phyloP scores from a whole-genome alignment of 2,329 filamentous ascomycete genomes.

The Fonsecaea erecta region DNA sequence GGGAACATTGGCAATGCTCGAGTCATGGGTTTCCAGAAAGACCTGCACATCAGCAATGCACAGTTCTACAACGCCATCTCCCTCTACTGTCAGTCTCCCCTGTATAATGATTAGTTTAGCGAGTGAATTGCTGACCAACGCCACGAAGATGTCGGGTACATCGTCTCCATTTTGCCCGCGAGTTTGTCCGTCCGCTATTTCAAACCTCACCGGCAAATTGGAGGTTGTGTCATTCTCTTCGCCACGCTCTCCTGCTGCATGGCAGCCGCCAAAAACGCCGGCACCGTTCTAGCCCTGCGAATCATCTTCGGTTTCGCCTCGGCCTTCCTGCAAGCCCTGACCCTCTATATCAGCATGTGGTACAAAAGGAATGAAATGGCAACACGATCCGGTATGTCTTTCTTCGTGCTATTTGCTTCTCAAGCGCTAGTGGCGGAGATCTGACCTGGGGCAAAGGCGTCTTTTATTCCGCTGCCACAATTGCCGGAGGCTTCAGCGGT shows the following conservation, averaged over 20 bases:
- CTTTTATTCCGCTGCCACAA: conserved; percentile 62
- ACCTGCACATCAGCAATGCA: conserved; percentile 1
- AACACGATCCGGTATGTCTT: conserved; percentile 16
- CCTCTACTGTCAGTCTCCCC: conserved; percentile 8
- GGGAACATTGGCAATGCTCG: conserved; percentile 13
- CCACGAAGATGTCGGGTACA: conserved; percentile 13
- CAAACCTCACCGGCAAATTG: not conserved
- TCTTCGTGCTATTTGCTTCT: not conserved
- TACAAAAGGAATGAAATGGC: conserved; percentile 24
- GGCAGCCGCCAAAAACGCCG: conserved; percentile 17
- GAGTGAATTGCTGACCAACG: not conserved
- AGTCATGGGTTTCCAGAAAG: conserved; percentile 8
- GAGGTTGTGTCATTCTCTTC: not conserved
- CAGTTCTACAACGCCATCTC: conserved; percentile 13
- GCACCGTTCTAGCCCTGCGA: conserved; percentile 18
- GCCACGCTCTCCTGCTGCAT: conserved; percentile 4
- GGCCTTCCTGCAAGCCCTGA: conserved; percentile 20
- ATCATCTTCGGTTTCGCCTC: conserved; percentile 20
- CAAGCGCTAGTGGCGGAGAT: not conserved
- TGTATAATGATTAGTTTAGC: not conserved
- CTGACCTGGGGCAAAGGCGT: not conserved
- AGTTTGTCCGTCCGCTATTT: conserved; percentile 3
- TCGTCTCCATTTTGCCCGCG: conserved; percentile 6
- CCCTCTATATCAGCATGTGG: conserved; percentile 20
- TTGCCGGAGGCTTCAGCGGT: conserved; percentile 73